A percentile compares a stretch with the other conserved stretches of the same genome.
phyloP scores from a whole-genome alignment of 805 yeast genomes.

The Saccharomycopsis selenospora region DNA sequence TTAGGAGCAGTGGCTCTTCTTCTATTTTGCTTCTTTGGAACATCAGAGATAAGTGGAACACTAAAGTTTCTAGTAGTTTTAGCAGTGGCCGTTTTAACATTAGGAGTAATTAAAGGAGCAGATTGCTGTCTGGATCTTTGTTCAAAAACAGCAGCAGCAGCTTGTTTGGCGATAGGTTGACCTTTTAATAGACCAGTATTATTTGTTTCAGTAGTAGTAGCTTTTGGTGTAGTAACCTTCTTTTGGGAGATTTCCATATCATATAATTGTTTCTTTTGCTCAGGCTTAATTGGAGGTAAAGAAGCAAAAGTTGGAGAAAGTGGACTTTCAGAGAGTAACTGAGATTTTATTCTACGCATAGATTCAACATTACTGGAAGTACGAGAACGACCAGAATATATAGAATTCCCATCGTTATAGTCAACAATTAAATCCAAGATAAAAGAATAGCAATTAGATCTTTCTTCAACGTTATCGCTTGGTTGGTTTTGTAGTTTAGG shows the following conservation, averaged over 20 bases:
- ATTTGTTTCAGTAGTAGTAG: no score
- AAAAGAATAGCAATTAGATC: slow-evolving; percentile 18
- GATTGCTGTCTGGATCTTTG: no score
- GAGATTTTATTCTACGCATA: not conserved
- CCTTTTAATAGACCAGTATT: no score
- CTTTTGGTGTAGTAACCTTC: no score
- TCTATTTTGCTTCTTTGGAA: no score
- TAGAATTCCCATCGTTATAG: slow-evolving; percentile 10
- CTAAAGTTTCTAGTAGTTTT: no score
- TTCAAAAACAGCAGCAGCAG: no score
- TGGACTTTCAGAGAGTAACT: not conserved
- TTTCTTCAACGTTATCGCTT: slow-evolving; percentile 2
- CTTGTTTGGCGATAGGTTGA: no score
- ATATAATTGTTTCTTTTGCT: not conserved
- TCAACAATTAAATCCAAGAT: slow-evolving; percentile 19
- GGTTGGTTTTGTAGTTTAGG: slow-evolving; percentile 1
- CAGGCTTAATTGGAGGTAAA: not conserved
- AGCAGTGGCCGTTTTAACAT: no score
- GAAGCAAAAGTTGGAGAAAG: not conserved
- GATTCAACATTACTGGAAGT: not conserved
- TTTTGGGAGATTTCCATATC: no score
- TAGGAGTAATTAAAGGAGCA: no score
- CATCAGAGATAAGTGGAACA: no score
- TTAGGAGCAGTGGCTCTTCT: not conserved
- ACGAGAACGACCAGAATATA: not conserved